Evolutionary conservation across 495 filamentous ascomycete genomes (phyloP).

Genomic region (Xylaria bambusicola): DNA sequence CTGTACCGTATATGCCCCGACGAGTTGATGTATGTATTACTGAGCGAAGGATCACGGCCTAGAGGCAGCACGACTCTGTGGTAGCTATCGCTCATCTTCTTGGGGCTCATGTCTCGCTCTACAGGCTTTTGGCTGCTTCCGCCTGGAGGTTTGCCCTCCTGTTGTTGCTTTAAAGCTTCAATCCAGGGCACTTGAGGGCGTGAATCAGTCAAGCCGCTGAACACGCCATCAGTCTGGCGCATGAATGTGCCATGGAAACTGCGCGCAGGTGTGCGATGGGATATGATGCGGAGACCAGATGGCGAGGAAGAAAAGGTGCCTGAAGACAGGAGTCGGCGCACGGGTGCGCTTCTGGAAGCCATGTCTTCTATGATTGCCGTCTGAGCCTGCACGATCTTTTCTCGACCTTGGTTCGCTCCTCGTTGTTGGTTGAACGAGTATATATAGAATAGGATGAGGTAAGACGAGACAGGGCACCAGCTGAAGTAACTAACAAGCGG

Average conservation of each 20-base stretch:
- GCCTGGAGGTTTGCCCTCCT: conserved; percentile 24
- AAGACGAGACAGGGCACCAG: too few species aligned
- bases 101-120: conserved; percentile 30
- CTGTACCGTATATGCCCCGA: conserved; percentile 44
- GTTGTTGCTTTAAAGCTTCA: conserved; percentile 30
- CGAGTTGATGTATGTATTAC: conserved; percentile 47
- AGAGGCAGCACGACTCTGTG: conserved; percentile 44
- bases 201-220: conserved; percentile 19
- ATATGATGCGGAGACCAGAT: neutral
- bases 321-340: conserved; percentile 1
- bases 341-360: conserved; percentile 9
- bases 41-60: conserved; percentile 43
- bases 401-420: neutral
- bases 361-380: neutral
- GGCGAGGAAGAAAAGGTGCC: neutral
- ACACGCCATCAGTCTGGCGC: conserved; percentile 22
- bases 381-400: neutral
- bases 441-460: too few species aligned
- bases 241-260: neutral
- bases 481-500: too few species aligned
- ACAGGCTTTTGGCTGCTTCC: conserved; percentile 1
- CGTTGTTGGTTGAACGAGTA: too few species aligned
- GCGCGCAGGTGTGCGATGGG: neutral
- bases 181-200: conserved; percentile 16
- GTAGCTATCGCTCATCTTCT: conserved; percentile 47